A percentile compares a stretch with the other conserved stretches of the same genome.
Conservation (phyloP, 345 rosid genomes). For the Brassica cretica region DNA sequence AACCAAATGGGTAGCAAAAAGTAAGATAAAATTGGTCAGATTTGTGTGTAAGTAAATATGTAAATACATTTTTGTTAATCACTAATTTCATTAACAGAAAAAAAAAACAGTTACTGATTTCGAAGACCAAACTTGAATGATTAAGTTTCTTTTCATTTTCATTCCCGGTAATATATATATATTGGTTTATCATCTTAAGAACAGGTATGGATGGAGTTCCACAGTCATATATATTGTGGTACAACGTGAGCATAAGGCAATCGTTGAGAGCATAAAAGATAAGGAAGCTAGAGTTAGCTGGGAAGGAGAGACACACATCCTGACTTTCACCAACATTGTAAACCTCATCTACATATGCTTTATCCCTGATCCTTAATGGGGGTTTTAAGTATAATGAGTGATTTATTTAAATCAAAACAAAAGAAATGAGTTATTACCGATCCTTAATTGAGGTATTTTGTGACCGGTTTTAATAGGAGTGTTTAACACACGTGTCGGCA, state of each 20-base stretch:
- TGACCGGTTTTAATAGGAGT: no score
- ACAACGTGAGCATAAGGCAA: constrained; percentile 8
- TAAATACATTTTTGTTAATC: no score
- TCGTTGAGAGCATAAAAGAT: constrained; percentile 18
- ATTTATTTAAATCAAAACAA: no score
- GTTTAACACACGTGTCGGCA: no score
- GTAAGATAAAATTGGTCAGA: neutral
- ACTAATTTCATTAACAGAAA: neutral
- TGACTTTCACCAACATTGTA: constrained; percentile 44
- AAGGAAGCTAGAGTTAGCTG: constrained; percentile 31
- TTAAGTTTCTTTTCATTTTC: neutral
- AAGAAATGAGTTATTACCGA: no score
- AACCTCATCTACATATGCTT: no score
- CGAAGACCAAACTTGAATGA: no score
- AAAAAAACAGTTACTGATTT: neutral
- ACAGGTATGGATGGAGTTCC: neutral
- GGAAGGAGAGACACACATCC: constrained; percentile 44
- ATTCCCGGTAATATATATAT: neutral
- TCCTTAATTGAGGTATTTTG: no score
- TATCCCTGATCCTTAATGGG: no score
- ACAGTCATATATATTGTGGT: neutral
- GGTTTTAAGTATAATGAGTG: no score
- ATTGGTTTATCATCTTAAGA: neutral
- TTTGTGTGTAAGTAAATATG: neutral
- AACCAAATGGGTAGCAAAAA: neutral